Conservation (phyloP, 2,329 filamentous ascomycete species). For the Fusarium nanum region DNA sequence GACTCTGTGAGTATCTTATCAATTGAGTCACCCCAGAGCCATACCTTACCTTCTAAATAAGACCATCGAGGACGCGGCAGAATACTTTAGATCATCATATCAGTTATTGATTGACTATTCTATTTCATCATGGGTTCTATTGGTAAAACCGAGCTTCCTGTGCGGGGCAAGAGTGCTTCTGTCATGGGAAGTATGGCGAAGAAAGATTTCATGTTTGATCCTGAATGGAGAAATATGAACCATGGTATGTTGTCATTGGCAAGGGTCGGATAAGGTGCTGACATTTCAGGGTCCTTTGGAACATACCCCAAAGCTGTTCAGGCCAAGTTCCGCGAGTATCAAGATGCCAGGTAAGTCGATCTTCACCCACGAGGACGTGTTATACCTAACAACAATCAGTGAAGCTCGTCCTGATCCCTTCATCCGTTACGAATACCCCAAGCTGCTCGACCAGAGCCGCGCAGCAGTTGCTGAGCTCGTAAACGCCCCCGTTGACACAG, state of each 20-base stretch:
- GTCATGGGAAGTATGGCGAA: slow-evolving; percentile 57
- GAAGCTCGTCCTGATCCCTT: slow-evolving; percentile 81
- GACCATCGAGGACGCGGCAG: not conserved
- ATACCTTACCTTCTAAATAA: slow-evolving; percentile 17
- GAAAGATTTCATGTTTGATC: slow-evolving; percentile 76
- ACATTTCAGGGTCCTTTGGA: slow-evolving; percentile 77
- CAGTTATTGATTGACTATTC: not conserved
- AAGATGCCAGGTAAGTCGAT: slow-evolving; percentile 61
- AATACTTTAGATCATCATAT: not conserved
- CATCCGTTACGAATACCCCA: slow-evolving; percentile 75
- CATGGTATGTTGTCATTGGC: slow-evolving; percentile 67
- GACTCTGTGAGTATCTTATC: not conserved
- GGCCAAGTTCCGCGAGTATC: slow-evolving; percentile 69
- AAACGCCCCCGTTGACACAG: slow-evolving; percentile 71
- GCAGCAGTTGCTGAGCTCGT: slow-evolving; percentile 74
- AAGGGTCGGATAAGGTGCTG: not conserved
- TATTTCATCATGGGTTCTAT: slow-evolving; percentile 40
- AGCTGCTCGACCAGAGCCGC: slow-evolving; percentile 74
- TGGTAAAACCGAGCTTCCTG: slow-evolving; percentile 37
- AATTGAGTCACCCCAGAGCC: slow-evolving; percentile 33
- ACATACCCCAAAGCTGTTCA: slow-evolving; percentile 74
- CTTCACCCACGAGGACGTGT: no score
- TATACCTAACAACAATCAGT: slow-evolving; percentile 4
- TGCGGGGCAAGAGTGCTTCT: slow-evolving; percentile 38
- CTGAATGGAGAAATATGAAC: slow-evolving; percentile 79